Conservation (phyloP, 2,329 filamentous ascomycete genomes). For the Clonostachys byssicola region DNA sequence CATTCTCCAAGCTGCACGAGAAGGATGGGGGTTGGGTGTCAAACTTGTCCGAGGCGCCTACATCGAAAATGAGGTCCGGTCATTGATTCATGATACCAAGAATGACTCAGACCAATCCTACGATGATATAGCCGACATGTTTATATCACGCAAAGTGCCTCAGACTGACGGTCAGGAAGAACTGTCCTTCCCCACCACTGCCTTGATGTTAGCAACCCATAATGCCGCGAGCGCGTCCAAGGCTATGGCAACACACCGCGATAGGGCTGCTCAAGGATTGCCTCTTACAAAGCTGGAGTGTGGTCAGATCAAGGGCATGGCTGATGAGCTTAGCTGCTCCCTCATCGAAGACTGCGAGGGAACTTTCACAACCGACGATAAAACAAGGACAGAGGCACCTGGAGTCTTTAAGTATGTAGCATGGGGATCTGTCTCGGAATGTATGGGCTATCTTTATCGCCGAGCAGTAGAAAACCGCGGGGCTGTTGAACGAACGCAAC, state of each 20-base stretch:
- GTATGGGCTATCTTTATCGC: slow-evolving; percentile 74
- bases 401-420: slow-evolving; percentile 66
- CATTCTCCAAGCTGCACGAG: slow-evolving; percentile 42
- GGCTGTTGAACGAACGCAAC: slow-evolving; percentile 55
- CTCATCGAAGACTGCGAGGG: slow-evolving; percentile 34
- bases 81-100: slow-evolving; percentile 70
- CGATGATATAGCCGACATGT: slow-evolving; percentile 61
- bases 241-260: slow-evolving; percentile 50
- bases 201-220: slow-evolving; percentile 76
- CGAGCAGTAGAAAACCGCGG: slow-evolving; percentile 67
- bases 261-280: slow-evolving; percentile 56
- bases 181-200: slow-evolving; percentile 48
- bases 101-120: slow-evolving; percentile 68
- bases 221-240: slow-evolving; percentile 53
- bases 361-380: slow-evolving; percentile 22
- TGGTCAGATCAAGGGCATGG: slow-evolving; percentile 89
- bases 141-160: slow-evolving; percentile 55
- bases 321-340: slow-evolving; percentile 78
- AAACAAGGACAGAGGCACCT: slow-evolving; percentile 23
- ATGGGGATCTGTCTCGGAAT: slow-evolving; percentile 71
- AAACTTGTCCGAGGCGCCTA: slow-evolving; percentile 77
- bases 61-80: slow-evolving; percentile 62
- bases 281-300: slow-evolving; percentile 29
- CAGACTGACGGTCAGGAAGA: slow-evolving; percentile 20
- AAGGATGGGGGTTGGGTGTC: slow-evolving; percentile 66